Base-by-base conservation (phyloP, 352 stramenopile genomes). In the Globisporangium echinulatum region DNA sequence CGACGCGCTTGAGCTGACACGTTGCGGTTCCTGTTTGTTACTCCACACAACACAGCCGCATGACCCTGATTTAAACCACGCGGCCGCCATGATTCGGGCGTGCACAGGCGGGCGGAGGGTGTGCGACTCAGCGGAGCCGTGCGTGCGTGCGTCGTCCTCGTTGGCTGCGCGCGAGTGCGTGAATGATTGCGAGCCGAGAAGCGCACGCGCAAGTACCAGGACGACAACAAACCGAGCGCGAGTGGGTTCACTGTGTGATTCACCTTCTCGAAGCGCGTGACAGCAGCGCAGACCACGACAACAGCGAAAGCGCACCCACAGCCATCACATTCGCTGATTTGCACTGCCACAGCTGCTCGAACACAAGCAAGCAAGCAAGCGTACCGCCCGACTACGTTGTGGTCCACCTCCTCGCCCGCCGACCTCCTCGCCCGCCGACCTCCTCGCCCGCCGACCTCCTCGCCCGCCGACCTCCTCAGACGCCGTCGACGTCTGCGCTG, bases 1-100 rank as follows among this genome's bases (percentile, higher is more conserved):
- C 25, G 25, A 25, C 25, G 25, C 25, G 25, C 25, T 25, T 25
- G 25, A 25, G 25, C 25, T 25, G 25, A 25, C 25, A 25, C 25
- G 25, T 2, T 25, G 25, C 25, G 25, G 1, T 25, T 25, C 25
- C 25, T 25, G 25, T 25, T 25, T 25, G 25, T 25, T 25, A 25
- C 25, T 25, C 25, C 25, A 25, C 25, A 3, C 25, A 25, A 25
- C 25, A 25, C 25, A 25, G 25, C 25, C 19, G 10, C 8, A 39
- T 19, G 49, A 40, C 49, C 25, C 25, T 52, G 49, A 52, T 52
- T 52, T 52, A 52, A 52, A 52, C 33, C 19, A 52, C 38, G 48
- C 17, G 17, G 48, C 49, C 25, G 25, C 25, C 25, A 25, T 25
- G 25, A 25, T 25, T 25, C 25, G 25, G 25, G 25, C 25, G 25